Evolutionary conservation across 495 filamentous ascomycete genomes (phyloP), one percentile per base, ranked within the genome.

Genomic region (Daldinia decipiens): DNA sequence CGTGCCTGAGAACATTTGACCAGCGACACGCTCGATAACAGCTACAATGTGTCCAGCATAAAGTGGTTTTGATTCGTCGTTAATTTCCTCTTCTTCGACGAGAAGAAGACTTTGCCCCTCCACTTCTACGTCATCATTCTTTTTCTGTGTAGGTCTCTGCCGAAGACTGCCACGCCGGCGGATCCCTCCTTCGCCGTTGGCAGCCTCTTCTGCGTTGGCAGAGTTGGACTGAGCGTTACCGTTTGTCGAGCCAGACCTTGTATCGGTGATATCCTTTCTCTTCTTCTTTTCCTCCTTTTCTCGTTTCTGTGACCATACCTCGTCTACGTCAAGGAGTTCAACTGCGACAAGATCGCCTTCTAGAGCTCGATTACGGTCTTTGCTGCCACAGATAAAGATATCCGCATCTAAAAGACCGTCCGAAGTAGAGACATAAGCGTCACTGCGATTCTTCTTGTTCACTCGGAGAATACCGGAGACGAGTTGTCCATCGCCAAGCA

Each of bases 281-380:
- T 98, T 98, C 89, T 99, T 99, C 85, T 99, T 99, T 75, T 99
- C 95, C 79, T 99, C 95, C 77, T 99, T 99, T 78, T 99, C 95
- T 24, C 93, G 92, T 84, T 99, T 99, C 82, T 99, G 95, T 15
- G 90, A 88, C 95, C 95, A 99, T 9, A 99, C 95, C 75, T 99
- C 95, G 78, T 98, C 95, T 2, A 99, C 95, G 77, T 99, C 95
- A 29, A 99, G 90, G 19, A 99, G 90, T 78, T 99, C 95, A 59
- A 99, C 89, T 32, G 95, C 95, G 58, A 99, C 95, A 59, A 95
- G 86, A 77, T 99, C 95, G 64, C 95, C 95, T 81, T 98, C 95
- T 27, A 99, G 85, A 32, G 95, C 95, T 74, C 95, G 90, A 77
- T 99, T 99, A 38, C 95, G 89, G 75, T 99, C 95, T 78, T 99